Base-by-base conservation (phyloP, 306 rosid species). In the Ormosia semicastrata region DNA sequence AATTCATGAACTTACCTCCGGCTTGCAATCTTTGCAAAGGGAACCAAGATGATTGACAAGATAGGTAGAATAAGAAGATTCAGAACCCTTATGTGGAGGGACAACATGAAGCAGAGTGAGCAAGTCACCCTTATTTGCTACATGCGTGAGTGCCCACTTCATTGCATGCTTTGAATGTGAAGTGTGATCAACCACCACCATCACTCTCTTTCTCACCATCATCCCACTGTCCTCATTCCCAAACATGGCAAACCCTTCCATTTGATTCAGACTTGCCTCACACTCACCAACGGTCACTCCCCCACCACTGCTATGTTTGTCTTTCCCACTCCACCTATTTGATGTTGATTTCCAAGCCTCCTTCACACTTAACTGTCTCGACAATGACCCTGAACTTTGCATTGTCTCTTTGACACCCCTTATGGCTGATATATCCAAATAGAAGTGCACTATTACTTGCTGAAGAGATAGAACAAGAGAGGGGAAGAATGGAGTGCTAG, bases 121-220 rank as follows among this genome's bases (percentile, higher is more conserved):
- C 70, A 91, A 77, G 86, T 94, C 98, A 74, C 89, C 90, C 93
- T 85, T 90, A 56, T 89, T 90, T 12, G 90, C 93, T 0, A 89
- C 87, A 82, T 93, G 94, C 5, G 94, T 91, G 69, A 93, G 92
- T 5, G 98, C 94, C 98, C 98, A 93, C 88, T 87, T 88, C 89
- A 92, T 88, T 30, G 98, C 98, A 80, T 91, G 93, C 70, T 86
- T 91, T 43, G 98, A 90, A 71, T 91, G 91, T 3, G 94, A 73
- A 18, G 92, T 76, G 18, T 89, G 86, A 82, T 93, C 98, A 79
- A 93, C 93, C 71, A 90, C 89, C 13, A 93, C 98, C 98, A 93
- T 91, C 76, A 90, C 93, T 81, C 97, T 91, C 88, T 93, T 93
- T 83, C 80, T 93, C 77, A 81, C 84, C 47, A 29, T 70, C 34